These are phyloP conservation scores for Suillus subalutaceus DNA, from an alignment of 768 basidiomycete species.

Conservation along the genomic window DNA sequence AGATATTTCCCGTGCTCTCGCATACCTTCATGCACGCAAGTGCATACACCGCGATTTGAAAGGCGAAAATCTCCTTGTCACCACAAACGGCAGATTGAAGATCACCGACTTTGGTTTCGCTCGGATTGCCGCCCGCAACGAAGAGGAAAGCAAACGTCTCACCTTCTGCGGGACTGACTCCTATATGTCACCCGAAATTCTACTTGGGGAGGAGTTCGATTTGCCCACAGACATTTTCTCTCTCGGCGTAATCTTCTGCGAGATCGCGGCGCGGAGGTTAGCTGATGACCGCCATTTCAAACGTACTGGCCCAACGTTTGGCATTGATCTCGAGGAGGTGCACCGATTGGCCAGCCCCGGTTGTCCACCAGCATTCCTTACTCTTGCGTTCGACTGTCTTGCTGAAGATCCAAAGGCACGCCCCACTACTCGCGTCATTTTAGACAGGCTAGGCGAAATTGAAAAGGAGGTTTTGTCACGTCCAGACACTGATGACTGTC, in stretches of 20 bases:
- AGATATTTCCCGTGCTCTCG: slow-evolving; percentile 92
- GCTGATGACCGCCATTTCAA: slow-evolving; percentile 83
- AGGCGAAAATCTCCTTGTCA: slow-evolving; percentile 96
- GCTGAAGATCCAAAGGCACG: slow-evolving; percentile 63
- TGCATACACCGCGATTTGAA: slow-evolving; percentile 92
- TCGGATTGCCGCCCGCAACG: slow-evolving; percentile 89
- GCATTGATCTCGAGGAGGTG: slow-evolving; percentile 77
- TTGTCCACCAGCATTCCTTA: slow-evolving; percentile 78
- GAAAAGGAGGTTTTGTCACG: slow-evolving; percentile 82
- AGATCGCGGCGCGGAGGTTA: slow-evolving; percentile 83
- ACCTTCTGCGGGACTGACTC: slow-evolving; percentile 91
- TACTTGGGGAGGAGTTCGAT: slow-evolving; percentile 89
- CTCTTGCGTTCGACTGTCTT: slow-evolving; percentile 80
- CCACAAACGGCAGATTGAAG: slow-evolving; percentile 91
- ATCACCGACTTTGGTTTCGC: slow-evolving; percentile 99
- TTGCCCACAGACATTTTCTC: slow-evolving; percentile 95
- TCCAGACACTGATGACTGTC: slow-evolving; percentile 67
- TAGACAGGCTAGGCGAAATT: slow-evolving; percentile 77
- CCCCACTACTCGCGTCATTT: slow-evolving; percentile 76
- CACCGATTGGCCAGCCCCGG: slow-evolving; percentile 64
- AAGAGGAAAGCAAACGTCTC: slow-evolving; percentile 83
- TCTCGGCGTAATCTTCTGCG: slow-evolving; percentile 90
- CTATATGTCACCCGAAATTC: slow-evolving; percentile 97
- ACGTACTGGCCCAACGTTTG: slow-evolving; percentile 78
- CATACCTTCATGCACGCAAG: slow-evolving; percentile 94